phyloP scores from a whole-genome alignment of 768 basidiomycete genomes.

The Trametes coccinea region DNA sequence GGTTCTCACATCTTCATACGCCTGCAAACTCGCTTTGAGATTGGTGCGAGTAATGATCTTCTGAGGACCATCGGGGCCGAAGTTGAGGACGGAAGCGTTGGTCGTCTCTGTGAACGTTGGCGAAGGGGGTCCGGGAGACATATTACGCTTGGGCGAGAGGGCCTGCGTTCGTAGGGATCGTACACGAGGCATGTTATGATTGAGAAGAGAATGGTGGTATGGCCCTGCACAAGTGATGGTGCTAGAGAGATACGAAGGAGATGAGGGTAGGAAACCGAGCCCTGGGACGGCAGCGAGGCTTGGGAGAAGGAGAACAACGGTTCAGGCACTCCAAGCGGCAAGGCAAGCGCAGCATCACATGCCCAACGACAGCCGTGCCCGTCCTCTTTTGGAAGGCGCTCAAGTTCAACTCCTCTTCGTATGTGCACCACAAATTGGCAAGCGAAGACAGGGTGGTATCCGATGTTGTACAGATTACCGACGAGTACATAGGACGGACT shows the following conservation, averaged over 20 bases:
- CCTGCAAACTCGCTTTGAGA: slow-evolving; percentile 73
- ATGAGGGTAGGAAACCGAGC: slow-evolving; percentile 2
- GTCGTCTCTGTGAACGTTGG: slow-evolving; percentile 85
- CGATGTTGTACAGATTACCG: too few species aligned
- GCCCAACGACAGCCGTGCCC: slow-evolving; percentile 1
- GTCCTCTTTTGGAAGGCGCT: slow-evolving; percentile 16
- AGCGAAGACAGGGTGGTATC: background rate
- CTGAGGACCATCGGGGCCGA: slow-evolving; percentile 70
- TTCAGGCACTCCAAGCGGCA: slow-evolving; percentile 7
- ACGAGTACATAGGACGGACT: background rate
- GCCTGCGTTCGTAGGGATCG: slow-evolving; percentile 58
- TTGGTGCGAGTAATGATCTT: slow-evolving; percentile 83
- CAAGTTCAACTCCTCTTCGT: slow-evolving; percentile 1
- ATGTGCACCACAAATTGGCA: background rate
- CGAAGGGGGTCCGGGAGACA: slow-evolving; percentile 67
- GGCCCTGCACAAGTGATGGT: background rate
- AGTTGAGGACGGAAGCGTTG: slow-evolving; percentile 74
- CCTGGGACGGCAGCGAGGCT: background rate
- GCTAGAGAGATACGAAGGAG: slow-evolving; percentile 4
- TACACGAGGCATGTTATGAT: slow-evolving; percentile 48
- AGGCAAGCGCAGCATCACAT: slow-evolving; percentile 19
- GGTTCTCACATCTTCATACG: slow-evolving; percentile 74
- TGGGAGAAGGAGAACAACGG: slow-evolving; percentile 3
- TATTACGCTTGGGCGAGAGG: slow-evolving; percentile 46
- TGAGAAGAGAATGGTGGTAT: background rate